Evolutionary conservation across 306 rosid genomes (phyloP).

Genomic region (Gastrolobium villosum): DNA sequence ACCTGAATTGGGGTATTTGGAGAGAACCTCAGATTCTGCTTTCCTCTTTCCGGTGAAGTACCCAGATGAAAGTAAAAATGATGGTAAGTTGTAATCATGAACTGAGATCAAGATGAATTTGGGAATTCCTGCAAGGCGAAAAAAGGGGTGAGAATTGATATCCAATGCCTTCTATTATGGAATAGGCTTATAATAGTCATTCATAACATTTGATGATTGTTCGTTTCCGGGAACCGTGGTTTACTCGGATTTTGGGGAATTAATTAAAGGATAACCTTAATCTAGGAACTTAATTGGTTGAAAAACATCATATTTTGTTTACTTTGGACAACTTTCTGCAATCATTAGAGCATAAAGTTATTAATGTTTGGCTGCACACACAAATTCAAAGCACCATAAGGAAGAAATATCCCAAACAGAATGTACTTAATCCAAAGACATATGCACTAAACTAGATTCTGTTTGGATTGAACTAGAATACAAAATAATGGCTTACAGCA

Average conservation of each 20-base stretch:
- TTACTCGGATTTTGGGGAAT: neutral
- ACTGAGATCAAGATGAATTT: slow-evolving; percentile 92
- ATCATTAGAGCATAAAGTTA: slow-evolving; percentile 15
- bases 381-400: neutral
- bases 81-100: slow-evolving; percentile 90
- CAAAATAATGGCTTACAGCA: slow-evolving; percentile 8
- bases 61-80: slow-evolving; percentile 82
- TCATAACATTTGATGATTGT: neutral
- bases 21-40: slow-evolving; percentile 96
- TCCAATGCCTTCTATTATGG: neutral
- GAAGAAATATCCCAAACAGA: slow-evolving; percentile 3
- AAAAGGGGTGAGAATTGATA: neutral
- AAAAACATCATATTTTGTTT: neutral
- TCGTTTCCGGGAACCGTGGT: neutral
- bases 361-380: neutral
- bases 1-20: slow-evolving; percentile 95
- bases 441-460: slow-evolving; percentile 19
- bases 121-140: slow-evolving; percentile 78
- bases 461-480: neutral
- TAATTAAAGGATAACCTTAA: neutral
- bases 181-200: slow-evolving; percentile 22
- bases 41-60: slow-evolving; percentile 97
- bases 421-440: slow-evolving; percentile 4
- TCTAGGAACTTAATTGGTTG: neutral
- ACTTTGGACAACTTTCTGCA: neutral